Evolutionary conservation across 805 yeast species (phyloP), one percentile per base, ranked within the genome.

Genomic region (Lipomyces spencermartinsiae): DNA sequence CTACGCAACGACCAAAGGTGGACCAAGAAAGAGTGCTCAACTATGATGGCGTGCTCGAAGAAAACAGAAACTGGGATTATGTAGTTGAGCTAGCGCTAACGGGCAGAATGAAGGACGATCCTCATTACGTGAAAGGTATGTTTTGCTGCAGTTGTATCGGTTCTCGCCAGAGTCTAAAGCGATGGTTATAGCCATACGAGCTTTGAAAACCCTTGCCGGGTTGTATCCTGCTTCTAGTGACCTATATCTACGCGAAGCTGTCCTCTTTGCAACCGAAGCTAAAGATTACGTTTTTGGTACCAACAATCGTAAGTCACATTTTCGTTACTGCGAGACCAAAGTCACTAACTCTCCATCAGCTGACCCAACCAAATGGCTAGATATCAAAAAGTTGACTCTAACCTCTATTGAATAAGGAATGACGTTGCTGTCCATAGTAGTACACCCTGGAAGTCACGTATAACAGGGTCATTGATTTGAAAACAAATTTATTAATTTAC

Each of bases 51-150:
- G 60, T 60, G 35, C 34, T 16, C 22, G 62, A 58, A 25, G 71
- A 70, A 19, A 58, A 59, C 25, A 25, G 35, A n/a, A 66, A 43
- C 43, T 72, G 73, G 72, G 64, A 65, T n/a, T 63, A 58, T 58
- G 51, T 73, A 12, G 14, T 59, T 16, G 66, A 64, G 29, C 54
- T 54, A n/a, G 74, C 71, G 8, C 55, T 73, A 12, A 54, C 53
- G 16, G 53, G 68, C 9, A 56, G 51, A 12, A 58, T 57, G 63
- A 51, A 54, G 34, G 49, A 54, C 61, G 73, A 72, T 22, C 64
- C 66, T 34, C 74, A 70, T 22, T 72, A 69, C 54, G 46, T 72
- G 39, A 72, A 72, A 57, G 74, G 71, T 63, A 33, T 16, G 60
- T 37, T 49, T 39, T n/a, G 58, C 19, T 29, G 62, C 33, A 12